A percentile compares a stretch with the other conserved stretches of the same genome.
Conservation (phyloP, 176 grass and related monocot species). For the Melocanna baccifera region DNA sequence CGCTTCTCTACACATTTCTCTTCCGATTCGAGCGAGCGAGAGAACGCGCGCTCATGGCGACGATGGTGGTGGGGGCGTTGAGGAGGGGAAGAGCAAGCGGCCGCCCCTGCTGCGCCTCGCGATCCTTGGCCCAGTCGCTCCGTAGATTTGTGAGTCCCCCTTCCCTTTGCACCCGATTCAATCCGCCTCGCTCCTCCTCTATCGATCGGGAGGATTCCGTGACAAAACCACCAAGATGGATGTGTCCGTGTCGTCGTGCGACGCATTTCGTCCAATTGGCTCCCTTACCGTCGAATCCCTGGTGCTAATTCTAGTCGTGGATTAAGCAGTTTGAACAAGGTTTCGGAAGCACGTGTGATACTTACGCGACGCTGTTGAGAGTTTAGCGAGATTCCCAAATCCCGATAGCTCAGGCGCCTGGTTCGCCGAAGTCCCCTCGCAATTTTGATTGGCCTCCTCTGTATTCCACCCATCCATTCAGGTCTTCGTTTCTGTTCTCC, state of each 20-base stretch:
- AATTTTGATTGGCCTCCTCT: not conserved
- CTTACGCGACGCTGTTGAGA: no score
- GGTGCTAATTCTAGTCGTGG: not conserved
- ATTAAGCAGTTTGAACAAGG: not conserved
- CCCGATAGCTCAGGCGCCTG: not conserved
- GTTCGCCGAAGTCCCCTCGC: not conserved
- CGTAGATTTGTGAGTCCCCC: conserved; percentile 36
- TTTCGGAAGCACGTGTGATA: not conserved
- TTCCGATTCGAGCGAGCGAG: not conserved
- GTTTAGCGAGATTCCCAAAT: not conserved
- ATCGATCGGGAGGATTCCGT: not conserved
- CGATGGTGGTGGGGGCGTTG: conserved; percentile 28
- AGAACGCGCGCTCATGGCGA: not conserved
- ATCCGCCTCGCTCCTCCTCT: not conserved
- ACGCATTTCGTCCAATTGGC: not conserved
- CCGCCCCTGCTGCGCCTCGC: not conserved
- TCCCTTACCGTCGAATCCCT: not conserved
- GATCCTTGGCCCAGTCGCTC: not conserved
- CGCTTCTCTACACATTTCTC: not conserved
- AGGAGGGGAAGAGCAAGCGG: not conserved
- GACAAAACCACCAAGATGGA: not conserved
- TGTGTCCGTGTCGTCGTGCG: not conserved
- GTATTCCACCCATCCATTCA: not conserved
- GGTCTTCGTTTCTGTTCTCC: not conserved
- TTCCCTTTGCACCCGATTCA: not conserved